Evolutionary conservation across 1,139 yeast genomes (phyloP), one percentile per base, ranked within the genome.

Genomic region (Sugiyamaella grinbergsii): DNA sequence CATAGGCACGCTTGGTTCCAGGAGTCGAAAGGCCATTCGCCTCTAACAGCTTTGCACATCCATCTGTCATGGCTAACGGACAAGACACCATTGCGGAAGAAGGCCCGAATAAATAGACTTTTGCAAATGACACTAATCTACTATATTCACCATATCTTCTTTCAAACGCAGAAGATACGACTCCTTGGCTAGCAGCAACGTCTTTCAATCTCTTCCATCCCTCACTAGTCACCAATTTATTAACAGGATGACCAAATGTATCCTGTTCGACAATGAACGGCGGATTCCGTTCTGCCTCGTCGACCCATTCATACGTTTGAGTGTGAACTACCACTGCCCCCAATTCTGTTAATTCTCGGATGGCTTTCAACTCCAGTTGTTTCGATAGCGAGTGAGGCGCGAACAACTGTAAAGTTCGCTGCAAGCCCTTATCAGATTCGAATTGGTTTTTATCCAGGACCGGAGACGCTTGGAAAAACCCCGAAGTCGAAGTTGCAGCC

Each of bases 51-150:
- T 66, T 53, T 0, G 70, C 70, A 47, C 65, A 63, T n/a, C 70
- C 70, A 47, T 66, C 70, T 1, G 70, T 63, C 70, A 66, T 66
- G 10, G 69, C 69, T 24, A 63, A 50, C 3, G 70, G 70, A 43
- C 70, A 65, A 10, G 63, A 49, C 13, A 63, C 66, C 47, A 65
- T 54, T 2, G 68, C 68, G 5, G 69, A 62, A 2, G 69, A 62
- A 0, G 68, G 67, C 5, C 58, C 48, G 39, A 60, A 66, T n/a
- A 66, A 44, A 42, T 54, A 60, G 41, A 60, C 50, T 37, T 63
- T 63, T 2, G 63, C 56, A 49, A 66, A 61, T 23, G 62, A 63
- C 6, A 64, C 56, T 4, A 62, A 48, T 23, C 70, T 54, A 40
- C 65, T 60, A 18, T 38, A 47, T 20, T 55, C 54, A 5, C 53